phyloP scores from a whole-genome alignment of 257 asterid species.

The Plantago major region DNA sequence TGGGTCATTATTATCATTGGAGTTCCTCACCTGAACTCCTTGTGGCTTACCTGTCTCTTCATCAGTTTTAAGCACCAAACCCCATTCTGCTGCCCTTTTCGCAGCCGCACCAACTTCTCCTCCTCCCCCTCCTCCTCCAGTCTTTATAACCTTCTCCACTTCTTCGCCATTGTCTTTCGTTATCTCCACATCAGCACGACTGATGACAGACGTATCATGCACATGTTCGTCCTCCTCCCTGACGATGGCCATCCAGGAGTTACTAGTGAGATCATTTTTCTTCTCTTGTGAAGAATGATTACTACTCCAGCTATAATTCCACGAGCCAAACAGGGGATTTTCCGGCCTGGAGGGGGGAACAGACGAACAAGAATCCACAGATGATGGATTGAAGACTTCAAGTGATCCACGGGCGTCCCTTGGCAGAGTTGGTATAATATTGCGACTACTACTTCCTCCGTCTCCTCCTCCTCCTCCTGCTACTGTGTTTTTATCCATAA shows the following conservation, averaged over 20 bases:
- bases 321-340: conserved; percentile 36
- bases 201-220: background rate
- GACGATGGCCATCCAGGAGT: conserved; percentile 85
- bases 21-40: conserved; percentile 84
- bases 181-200: conserved; percentile 18
- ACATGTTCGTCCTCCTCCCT: background rate
- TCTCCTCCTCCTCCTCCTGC: no score
- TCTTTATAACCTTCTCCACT: conserved; percentile 1
- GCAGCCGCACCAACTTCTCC: conserved; percentile 59
- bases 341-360: conserved; percentile 21
- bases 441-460: conserved; percentile 32
- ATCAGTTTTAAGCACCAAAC: conserved; percentile 71
- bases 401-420: conserved; percentile 79
- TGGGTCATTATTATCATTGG: conserved; percentile 70
- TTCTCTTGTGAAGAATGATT: conserved; percentile 16
- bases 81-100: conserved; percentile 98
- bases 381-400: conserved; percentile 80
- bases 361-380: conserved; percentile 15
- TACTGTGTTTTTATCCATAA: no score
- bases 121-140: conserved; percentile 22
- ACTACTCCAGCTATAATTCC: conserved; percentile 49
- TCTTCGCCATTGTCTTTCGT: conserved; percentile 20
- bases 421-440: conserved; percentile 45
- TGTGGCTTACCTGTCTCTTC: conserved; percentile 75
- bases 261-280: conserved; percentile 26